Evolutionary conservation across 2,329 filamentous ascomycete genomes (phyloP), one percentile per base, ranked within the genome.

Genomic region (Ceratocystis harringtonii): DNA sequence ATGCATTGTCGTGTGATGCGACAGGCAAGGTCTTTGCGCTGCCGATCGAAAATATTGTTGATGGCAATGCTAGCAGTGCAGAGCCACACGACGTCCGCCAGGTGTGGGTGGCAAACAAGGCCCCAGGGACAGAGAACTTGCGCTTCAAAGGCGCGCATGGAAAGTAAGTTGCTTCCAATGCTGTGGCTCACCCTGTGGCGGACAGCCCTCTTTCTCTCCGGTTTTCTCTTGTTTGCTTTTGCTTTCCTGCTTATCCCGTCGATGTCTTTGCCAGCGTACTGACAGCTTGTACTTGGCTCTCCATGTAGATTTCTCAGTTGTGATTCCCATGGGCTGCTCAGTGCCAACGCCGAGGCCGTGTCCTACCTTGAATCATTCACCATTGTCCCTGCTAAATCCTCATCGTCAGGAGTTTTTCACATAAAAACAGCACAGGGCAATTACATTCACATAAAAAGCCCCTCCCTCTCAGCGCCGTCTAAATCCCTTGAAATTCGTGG

Each of bases 61-160:
- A 96, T 66, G 85, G 80, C 30, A 88, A 95, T 72, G 83, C 89
- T 2, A 75, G 81, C n/a, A 96, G 85, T 4, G 90, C 92, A 7
- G 94, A 99, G 76, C 94, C 94, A 62, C 92, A 96, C 75, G 92
- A 97, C 74, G 92, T 97, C 68, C 81, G 92, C 68, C 92, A 96
- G 77, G 94, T 99, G 17, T 99, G 92, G 89, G 84, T 97, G 69
- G 90, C 89, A 68, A 95, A 88, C 70, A 83, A 82, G 69, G 86
- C 96, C 12, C 83, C 87, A 0, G 92, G 92, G 2, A 92, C 88
- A 1, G 89, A 95, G 69, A 81, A 82, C 43, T 87, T 90, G 70
- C 88, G 88, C 66, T 89, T 99, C 75, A 96, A 96, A 76, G 90
- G 90, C 0, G 88, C 92, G 71, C 89, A 96, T 75, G 92, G 91